Percentiles rank a stretch among this genome's conserved stretches.
phyloP scores from a whole-genome alignment of 345 rosid genomes.

The Heritiera littoralis region DNA sequence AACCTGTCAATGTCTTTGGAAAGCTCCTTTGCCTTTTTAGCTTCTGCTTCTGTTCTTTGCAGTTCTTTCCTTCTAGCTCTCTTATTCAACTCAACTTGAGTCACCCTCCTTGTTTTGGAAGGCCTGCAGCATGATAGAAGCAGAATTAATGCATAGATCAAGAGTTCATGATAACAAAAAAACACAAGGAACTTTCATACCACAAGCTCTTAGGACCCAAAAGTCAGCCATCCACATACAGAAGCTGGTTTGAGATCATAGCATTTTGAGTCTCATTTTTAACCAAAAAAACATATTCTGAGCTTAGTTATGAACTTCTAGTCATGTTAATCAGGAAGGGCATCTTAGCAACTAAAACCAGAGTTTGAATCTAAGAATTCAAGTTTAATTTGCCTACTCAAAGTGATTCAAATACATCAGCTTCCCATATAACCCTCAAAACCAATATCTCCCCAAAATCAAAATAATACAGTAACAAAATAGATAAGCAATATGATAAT shows the following conservation, averaged over 20 bases:
- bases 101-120: constrained; percentile 54
- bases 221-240: too few species aligned
- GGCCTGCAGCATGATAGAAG: constrained; percentile 42
- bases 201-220: not conserved
- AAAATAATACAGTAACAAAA: not conserved
- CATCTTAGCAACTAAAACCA: not conserved
- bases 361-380: not conserved
- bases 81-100: constrained; percentile 75
- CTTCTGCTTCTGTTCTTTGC: constrained; percentile 51
- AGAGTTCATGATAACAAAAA: not conserved
- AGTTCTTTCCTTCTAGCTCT: constrained; percentile 64
- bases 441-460: not conserved
- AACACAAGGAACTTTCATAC: not conserved
- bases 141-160: not conserved
- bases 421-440: not conserved
- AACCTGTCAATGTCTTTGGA: constrained; percentile 79
- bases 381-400: not conserved
- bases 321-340: not conserved
- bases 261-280: too few species aligned
- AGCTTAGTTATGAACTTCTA: not conserved
- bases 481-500: not conserved
- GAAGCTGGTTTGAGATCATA: too few species aligned
- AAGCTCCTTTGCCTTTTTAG: constrained; percentile 46
- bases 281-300: not conserved
- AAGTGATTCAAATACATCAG: not conserved